A percentile compares a stretch with the other conserved stretches of the same genome.
Evolutionary conservation across 2,329 filamentous ascomycete genomes (phyloP).

Genomic region (Cercospora zeae-maydis): DNA sequence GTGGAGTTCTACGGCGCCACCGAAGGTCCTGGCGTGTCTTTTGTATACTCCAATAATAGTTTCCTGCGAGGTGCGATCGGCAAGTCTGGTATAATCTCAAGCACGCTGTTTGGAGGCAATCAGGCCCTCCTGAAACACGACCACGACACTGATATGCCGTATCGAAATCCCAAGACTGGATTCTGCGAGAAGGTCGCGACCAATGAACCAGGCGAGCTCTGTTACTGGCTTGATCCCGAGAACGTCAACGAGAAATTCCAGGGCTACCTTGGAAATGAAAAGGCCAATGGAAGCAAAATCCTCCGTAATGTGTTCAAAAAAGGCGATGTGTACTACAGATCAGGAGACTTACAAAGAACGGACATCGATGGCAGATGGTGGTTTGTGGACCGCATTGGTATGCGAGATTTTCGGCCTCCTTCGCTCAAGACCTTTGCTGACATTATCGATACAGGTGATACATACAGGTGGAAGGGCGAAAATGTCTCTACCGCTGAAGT

Average conservation of each 20-base stretch:
- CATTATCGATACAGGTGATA: conserved; percentile 53
- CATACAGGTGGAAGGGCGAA: conserved; percentile 70
- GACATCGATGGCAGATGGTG: conserved; percentile 68
- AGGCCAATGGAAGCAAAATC: conserved; percentile 70
- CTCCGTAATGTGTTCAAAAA: conserved; percentile 67
- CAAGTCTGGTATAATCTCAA: conserved; percentile 61
- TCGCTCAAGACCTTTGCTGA: background rate
- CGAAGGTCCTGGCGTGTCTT: conserved; percentile 60
- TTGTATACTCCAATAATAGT: conserved; percentile 71
- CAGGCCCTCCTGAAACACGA: conserved; percentile 67
- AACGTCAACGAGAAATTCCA: conserved; percentile 67
- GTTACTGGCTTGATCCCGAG: conserved; percentile 65
- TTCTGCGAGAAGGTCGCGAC: conserved; percentile 59
- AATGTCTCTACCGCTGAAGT: conserved; percentile 59
- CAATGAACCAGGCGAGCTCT: conserved; percentile 70
- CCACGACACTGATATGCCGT: conserved; percentile 63
- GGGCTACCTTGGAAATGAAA: conserved; percentile 73
- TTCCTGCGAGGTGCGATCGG: conserved; percentile 76
- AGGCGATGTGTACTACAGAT: conserved; percentile 78
- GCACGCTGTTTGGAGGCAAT: conserved; percentile 50
- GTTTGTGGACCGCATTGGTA: conserved; percentile 70
- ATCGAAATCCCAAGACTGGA: conserved; percentile 65
- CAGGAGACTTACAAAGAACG: conserved; percentile 75
- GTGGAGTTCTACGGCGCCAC: conserved; percentile 41
- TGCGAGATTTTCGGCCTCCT: background rate